phyloP scores from a whole-genome alignment of 2,329 filamentous ascomycete genomes.

The Trichoderma endophyticum region DNA sequence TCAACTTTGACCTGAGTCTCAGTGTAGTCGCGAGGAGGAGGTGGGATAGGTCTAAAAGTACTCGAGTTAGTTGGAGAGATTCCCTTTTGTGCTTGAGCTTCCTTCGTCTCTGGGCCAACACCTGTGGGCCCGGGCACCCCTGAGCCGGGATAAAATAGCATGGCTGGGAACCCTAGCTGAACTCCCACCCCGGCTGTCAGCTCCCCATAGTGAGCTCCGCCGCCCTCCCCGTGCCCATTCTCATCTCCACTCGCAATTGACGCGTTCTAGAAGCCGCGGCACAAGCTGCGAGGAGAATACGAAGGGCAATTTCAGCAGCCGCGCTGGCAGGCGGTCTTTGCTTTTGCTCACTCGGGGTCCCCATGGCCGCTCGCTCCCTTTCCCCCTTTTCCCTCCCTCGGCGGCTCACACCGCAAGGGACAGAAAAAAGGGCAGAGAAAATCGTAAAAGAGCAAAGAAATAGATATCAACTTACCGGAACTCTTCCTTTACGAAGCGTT shows the following conservation, averaged over 20 bases:
- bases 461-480: conserved; percentile 45
- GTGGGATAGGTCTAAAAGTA: conserved; percentile 31
- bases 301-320: conserved; percentile 7
- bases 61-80: conserved; percentile 23
- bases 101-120: conserved; percentile 28
- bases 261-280: conserved; percentile 17
- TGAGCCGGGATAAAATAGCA: conserved; percentile 22
- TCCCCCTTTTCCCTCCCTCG: background rate
- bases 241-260: conserved; percentile 9
- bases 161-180: conserved; percentile 20
- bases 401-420: background rate
- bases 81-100: conserved; percentile 26
- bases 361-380: background rate
- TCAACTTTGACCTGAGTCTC: conserved; percentile 67
- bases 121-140: conserved; percentile 21
- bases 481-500: conserved; percentile 50
- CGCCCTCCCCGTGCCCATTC: conserved; percentile 6
- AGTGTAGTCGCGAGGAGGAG: conserved; percentile 46
- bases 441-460: background rate
- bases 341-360: background rate
- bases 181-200: conserved; percentile 14
- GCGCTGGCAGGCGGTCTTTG: background rate
- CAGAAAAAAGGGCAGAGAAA: background rate
- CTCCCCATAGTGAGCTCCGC: conserved; percentile 15
- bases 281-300: conserved; percentile 5